Evolutionary conservation across 495 filamentous ascomycete species (phyloP).

Genomic region (Pyrenopolyporus hunteri): DNA sequence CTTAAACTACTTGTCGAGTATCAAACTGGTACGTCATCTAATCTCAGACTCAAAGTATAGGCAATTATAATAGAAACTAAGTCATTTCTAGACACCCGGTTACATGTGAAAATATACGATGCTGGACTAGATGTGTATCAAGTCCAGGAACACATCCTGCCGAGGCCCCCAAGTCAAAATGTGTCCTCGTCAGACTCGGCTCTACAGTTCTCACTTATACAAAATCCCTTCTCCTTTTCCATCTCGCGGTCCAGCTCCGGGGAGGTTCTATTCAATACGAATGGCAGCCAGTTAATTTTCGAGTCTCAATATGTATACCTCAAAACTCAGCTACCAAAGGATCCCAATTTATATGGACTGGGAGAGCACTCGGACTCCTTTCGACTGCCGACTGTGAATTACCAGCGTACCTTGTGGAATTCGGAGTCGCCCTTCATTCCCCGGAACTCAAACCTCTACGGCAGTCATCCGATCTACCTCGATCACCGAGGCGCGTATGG

Average conservation of each 20-base stretch:
- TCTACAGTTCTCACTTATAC: constrained; percentile 67
- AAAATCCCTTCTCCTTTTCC: constrained; percentile 78
- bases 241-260: constrained; percentile 63
- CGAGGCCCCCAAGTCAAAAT: constrained; percentile 56
- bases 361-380: constrained; percentile 80
- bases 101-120: constrained; percentile 84
- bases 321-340: constrained; percentile 67
- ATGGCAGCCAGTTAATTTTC: constrained; percentile 70
- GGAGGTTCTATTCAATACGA: constrained; percentile 78
- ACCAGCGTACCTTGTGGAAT: constrained; percentile 79
- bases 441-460: constrained; percentile 71
- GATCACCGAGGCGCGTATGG: constrained; percentile 69
- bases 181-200: constrained; percentile 42
- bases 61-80: constrained; percentile 4
- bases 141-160: constrained; percentile 71
- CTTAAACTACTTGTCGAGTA: constrained; percentile 74
- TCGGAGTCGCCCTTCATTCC: constrained; percentile 68
- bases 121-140: constrained; percentile 73
- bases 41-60: neutral
- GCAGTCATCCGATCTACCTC: constrained; percentile 81
- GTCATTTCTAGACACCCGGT: constrained; percentile 63
- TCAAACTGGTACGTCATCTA: constrained; percentile 65
- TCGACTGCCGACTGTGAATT: constrained; percentile 70
- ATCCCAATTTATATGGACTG: constrained; percentile 78
- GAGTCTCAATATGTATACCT: constrained; percentile 78